Percentiles rank a stretch among this genome's conserved stretches.
Evolutionary conservation across 306 rosid species (phyloP).

Genomic region (Cucumis cinereus): DNA sequence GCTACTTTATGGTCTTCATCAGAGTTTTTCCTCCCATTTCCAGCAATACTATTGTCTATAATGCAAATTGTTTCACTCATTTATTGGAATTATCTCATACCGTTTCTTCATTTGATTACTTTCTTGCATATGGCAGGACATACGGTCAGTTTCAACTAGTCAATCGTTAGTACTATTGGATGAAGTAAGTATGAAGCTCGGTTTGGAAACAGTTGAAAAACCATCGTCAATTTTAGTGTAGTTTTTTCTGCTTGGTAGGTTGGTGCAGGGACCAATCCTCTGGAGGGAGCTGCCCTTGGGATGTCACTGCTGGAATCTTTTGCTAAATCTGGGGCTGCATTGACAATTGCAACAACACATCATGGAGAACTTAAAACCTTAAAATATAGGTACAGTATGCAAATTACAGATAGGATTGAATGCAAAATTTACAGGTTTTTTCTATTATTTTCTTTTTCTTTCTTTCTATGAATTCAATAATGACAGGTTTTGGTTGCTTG

Average conservation of each 20-base stretch:
- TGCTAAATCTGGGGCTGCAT: constrained; percentile 56
- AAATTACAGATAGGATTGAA: not conserved
- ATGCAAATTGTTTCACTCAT: not conserved
- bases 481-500: not conserved
- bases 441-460: not conserved
- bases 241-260: constrained; percentile 41
- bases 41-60: not conserved
- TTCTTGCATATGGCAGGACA: constrained; percentile 45
- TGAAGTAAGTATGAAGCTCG: constrained; percentile 41
- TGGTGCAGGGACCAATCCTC: constrained; percentile 96
- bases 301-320: constrained; percentile 82
- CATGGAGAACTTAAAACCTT: constrained; percentile 95
- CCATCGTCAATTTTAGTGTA: constrained; percentile 1
- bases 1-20: too few relatives aligned
- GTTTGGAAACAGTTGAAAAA: not conserved
- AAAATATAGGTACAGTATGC: constrained; percentile 65
- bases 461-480: not conserved
- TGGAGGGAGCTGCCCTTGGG: constrained; percentile 97
- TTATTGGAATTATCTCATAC: not conserved
- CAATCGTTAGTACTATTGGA: constrained; percentile 77
- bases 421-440: not conserved
- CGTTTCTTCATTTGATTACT: constrained; percentile 1
- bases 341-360: constrained; percentile 92
- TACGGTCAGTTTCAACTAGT: constrained; percentile 54
- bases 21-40: not conserved